phyloP scores from a whole-genome alignment of 306 rosid species.

The Dryas drummondii region DNA sequence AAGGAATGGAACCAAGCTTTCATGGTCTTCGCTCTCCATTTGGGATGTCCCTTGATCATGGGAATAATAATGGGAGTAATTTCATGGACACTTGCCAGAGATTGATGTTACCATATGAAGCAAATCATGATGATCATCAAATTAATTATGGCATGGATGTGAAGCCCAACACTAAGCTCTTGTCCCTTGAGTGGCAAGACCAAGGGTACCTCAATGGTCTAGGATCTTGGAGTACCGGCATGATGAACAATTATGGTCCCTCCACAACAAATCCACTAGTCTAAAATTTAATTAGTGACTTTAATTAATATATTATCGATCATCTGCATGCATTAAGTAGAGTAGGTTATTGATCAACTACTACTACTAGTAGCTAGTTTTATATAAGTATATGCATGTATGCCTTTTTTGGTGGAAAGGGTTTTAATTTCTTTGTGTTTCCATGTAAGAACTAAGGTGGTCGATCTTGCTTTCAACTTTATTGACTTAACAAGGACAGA shows the following conservation, averaged over 20 bases:
- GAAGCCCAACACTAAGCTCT: constrained; percentile 74
- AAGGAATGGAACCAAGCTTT: constrained; percentile 44
- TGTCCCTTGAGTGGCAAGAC: constrained; percentile 95
- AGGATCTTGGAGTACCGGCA: constrained; percentile 70
- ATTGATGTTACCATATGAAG: constrained; percentile 68
- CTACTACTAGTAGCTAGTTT: background rate
- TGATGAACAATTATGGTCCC: constrained; percentile 72
- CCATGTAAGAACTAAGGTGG: constrained; percentile 7
- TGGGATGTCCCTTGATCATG: constrained; percentile 54
- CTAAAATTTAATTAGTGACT: constrained; percentile 33
- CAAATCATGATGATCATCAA: constrained; percentile 29
- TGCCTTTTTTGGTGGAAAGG: background rate
- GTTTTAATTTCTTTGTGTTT: constrained; percentile 25
- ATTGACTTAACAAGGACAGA: constrained; percentile 42
- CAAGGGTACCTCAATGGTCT: constrained; percentile 65
- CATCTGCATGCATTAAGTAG: constrained; percentile 19
- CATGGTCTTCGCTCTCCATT: constrained; percentile 53
- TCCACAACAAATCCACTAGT: constrained; percentile 66
- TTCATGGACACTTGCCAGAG: constrained; percentile 74
- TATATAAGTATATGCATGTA: constrained; percentile 4
- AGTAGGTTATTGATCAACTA: background rate
- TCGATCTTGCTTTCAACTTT: constrained; percentile 18
- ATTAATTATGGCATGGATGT: constrained; percentile 51
- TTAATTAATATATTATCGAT: constrained; percentile 3
- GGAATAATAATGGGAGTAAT: constrained; percentile 32